phyloP scores from a whole-genome alignment of 176 grass and related monocot species.

The Echinochloa phyllopogon region DNA sequence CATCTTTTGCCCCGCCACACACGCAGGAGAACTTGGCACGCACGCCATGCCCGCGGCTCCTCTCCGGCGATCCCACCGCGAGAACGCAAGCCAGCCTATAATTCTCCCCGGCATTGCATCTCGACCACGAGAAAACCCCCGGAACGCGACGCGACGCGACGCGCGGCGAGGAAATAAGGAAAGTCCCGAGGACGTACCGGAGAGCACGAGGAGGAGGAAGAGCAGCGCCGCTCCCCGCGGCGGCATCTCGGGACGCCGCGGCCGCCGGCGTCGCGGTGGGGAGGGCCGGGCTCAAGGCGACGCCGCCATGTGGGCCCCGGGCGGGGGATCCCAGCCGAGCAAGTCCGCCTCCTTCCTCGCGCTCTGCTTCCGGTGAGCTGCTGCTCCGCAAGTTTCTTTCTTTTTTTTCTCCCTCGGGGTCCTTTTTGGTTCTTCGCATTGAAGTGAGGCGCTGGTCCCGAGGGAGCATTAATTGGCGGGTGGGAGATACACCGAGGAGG shows the following conservation, averaged over 20 bases:
- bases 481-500: conserved; percentile 45
- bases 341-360: conserved; percentile 42
- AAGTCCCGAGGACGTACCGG: conserved; percentile 37
- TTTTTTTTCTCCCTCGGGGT: neutral
- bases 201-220: conserved; percentile 38
- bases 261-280: conserved; percentile 16
- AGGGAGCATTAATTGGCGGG: conserved; percentile 63
- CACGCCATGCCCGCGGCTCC: conserved; percentile 34
- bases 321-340: conserved; percentile 37
- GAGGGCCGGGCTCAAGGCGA: conserved; percentile 23
- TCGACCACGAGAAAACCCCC: conserved; percentile 15
- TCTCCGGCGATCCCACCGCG: conserved; percentile 19
- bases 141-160: neutral
- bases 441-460: conserved; percentile 59
- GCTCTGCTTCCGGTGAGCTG: conserved; percentile 28
- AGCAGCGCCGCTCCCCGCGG: conserved; percentile 30
- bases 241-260: conserved; percentile 48
- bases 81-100: neutral
- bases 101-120: conserved; percentile 47
- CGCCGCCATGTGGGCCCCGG: conserved; percentile 37
- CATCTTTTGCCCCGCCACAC: neutral
- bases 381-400: neutral
- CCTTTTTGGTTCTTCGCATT: conserved; percentile 53
- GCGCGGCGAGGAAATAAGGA: neutral
- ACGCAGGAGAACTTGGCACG: conserved; percentile 35